Evolutionary conservation across 495 filamentous ascomycete species (phyloP), one percentile per base, ranked within the genome.

Genomic region (Durotheca rogersii): DNA sequence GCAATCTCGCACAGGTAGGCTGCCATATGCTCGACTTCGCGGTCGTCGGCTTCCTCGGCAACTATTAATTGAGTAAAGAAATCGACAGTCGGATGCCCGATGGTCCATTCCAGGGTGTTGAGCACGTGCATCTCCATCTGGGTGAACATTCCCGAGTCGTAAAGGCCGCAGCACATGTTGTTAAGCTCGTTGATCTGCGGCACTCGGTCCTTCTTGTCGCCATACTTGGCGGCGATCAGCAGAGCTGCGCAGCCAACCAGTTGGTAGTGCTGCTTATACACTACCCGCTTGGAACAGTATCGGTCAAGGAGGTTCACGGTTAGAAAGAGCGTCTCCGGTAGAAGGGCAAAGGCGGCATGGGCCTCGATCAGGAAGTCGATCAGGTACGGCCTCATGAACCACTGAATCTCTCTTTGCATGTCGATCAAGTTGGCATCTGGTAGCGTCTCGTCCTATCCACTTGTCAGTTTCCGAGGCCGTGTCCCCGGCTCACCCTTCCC

Each of bases 71-170:
- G 85, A 31, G 96, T 77, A 71, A 96, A 99, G 63, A 81, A 85
- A 66, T 97, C 91, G 43, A 96, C 87, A 21, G 93, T 96, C 1
- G 93, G 90, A 74, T 96, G 91, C 31, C 93, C 93, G 56, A 99
- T 85, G 57, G 85, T 82, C 94, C 94, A 99, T 51, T 88, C 86
- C 50, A 99, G 78, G n/a, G 93, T 97, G 71, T 95, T 90, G 58
- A 99, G 78, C 7, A 99, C 93, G 68, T 99, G 93, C 92, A 95
- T 96, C 69, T 99, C 93, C 94, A 99, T 97, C 71, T 99, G 93
- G 11, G 88, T 91, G 72, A 99, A 99, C 93, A 99, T 97, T 65
- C 96, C 93, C 10, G 96, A 91, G 66, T 99, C 93, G 67, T 99
- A 99, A 17, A 96, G 81, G 12, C 86, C 88, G 76, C 94, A 97